phyloP scores from a whole-genome alignment of 129 eudicot genomes.

The Silybum marianum region DNA sequence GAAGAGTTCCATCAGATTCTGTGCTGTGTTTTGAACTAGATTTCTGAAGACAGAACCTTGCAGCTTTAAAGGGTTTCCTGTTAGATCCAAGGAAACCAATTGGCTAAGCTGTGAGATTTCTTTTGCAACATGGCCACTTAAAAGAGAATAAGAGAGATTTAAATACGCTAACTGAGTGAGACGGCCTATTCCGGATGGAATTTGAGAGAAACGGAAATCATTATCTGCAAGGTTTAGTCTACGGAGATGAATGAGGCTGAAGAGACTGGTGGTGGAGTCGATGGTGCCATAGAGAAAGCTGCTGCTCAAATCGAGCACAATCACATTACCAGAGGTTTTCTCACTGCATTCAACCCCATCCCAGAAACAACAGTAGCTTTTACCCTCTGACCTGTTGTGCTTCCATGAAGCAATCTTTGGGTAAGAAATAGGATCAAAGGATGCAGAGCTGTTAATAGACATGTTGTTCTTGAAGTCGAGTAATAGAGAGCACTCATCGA shows the following conservation, averaged over 20 bases:
- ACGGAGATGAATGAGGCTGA: constrained; percentile 23
- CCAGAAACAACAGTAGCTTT: constrained; percentile 19
- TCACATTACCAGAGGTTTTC: constrained; percentile 19
- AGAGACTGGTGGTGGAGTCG: constrained; percentile 13
- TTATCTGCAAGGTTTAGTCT: constrained; percentile 14
- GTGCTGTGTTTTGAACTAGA: constrained; percentile 12
- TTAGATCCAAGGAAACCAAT: constrained; percentile 27
- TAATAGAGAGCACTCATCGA: not conserved
- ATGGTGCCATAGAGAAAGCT: constrained; percentile 24
- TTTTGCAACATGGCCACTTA: constrained; percentile 7
- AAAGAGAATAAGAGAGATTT: constrained; percentile 19
- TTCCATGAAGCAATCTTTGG: constrained; percentile 16
- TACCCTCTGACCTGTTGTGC: not conserved
- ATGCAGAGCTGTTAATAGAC: not conserved
- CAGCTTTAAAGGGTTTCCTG: not conserved
- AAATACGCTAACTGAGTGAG: constrained; percentile 5
- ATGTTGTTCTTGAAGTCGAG: constrained; percentile 7
- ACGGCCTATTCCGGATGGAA: constrained; percentile 28
- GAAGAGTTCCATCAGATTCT: constrained; percentile 2
- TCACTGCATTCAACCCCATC: constrained; percentile 30
- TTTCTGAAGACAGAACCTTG: not conserved
- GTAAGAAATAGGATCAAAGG: constrained; percentile 3
- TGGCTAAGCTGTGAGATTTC: constrained; percentile 13
- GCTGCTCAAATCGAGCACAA: constrained; percentile 23
- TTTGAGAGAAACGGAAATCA: constrained; percentile 18